Percentiles rank a stretch among this genome's conserved stretches.
phyloP scores from a whole-genome alignment of 768 basidiomycete species.

The Boletus speciosus region DNA sequence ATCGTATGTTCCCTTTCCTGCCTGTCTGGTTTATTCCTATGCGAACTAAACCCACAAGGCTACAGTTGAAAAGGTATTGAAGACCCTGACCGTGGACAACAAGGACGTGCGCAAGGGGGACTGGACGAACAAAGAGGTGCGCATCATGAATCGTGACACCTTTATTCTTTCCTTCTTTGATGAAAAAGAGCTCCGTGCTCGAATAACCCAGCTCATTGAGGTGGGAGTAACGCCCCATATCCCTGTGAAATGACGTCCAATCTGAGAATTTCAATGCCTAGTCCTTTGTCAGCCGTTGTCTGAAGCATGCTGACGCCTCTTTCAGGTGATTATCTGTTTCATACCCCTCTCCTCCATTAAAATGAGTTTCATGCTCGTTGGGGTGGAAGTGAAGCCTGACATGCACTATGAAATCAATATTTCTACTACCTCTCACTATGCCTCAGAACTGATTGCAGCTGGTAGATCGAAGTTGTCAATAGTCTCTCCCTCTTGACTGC shows the following conservation, averaged over 20 bases:
- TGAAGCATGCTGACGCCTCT: conserved; percentile 4
- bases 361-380: conserved; percentile 70
- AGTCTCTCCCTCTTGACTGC: conserved; percentile 87
- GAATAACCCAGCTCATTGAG: conserved; percentile 96
- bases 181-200: conserved; percentile 83
- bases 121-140: conserved; percentile 96
- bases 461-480: conserved; percentile 87
- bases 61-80: conserved; percentile 80
- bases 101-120: conserved; percentile 92
- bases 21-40: background rate
- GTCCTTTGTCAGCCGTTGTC: background rate
- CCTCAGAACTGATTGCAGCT: conserved; percentile 12
- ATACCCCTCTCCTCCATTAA: conserved; percentile 39
- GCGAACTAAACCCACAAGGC: conserved; percentile 46
- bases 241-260: conserved; percentile 59
- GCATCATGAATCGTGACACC: conserved; percentile 20
- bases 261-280: conserved; percentile 35
- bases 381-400: conserved; percentile 81
- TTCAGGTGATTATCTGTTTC: conserved; percentile 21
- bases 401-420: conserved; percentile 28
- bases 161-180: conserved; percentile 28
- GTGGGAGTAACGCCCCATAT: conserved; percentile 87
- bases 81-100: conserved; percentile 70
- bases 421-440: background rate
- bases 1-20: conserved; percentile 50